Evolutionary conservation across 768 basidiomycete genomes (phyloP).

Genomic region (Hydnum rufescens): DNA sequence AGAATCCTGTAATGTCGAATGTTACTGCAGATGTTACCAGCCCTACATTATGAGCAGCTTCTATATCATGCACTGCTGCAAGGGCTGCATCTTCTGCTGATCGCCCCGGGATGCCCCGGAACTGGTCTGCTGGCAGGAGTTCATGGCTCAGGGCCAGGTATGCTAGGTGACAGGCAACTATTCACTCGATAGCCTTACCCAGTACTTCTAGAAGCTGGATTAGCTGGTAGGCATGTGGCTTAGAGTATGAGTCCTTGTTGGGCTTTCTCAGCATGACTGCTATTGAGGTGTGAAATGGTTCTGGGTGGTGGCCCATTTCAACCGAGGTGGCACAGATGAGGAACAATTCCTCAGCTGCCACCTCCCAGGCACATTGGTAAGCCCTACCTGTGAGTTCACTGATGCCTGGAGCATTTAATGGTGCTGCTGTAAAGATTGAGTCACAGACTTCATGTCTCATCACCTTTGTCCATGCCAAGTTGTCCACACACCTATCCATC

Average conservation of each 20-base stretch:
- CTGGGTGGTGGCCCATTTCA: background rate
- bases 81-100: background rate
- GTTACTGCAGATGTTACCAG: background rate
- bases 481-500: too few relatives aligned
- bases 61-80: background rate
- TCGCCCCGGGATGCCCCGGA: background rate
- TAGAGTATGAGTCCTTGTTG: background rate
- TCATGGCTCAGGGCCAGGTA: background rate
- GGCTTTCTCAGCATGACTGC: background rate
- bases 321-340: background rate
- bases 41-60: background rate
- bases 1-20: background rate
- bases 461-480: too few relatives aligned
- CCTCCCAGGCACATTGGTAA: too few relatives aligned
- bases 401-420: too few relatives aligned
- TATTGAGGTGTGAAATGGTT: background rate
- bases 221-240: background rate
- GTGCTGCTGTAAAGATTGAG: too few relatives aligned
- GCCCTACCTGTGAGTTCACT: too few relatives aligned
- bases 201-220: too few relatives aligned
- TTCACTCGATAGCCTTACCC: background rate
- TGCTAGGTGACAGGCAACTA: background rate
- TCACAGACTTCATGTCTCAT: too few relatives aligned
- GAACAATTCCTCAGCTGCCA: background rate
- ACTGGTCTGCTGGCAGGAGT: background rate